These are phyloP conservation scores for Fusarium chlamydosporum DNA, from an alignment of 2,329 filamentous ascomycete species.

Conservation along the genomic window DNA sequence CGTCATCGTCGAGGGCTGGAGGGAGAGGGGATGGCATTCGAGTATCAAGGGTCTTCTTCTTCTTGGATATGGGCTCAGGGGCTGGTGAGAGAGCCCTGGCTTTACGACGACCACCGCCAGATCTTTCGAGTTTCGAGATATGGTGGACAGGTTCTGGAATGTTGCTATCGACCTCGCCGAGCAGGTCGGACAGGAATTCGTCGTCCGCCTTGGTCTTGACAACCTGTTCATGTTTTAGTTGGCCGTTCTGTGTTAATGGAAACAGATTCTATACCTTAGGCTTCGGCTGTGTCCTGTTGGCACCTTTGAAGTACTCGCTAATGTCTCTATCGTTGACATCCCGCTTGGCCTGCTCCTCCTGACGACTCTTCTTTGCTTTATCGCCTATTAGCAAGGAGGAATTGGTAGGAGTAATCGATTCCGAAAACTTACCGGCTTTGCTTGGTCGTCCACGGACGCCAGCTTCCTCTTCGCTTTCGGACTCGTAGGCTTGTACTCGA, in stretches of 20 bases:
- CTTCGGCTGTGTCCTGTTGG: constrained; percentile 76
- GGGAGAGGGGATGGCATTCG: constrained; percentile 63
- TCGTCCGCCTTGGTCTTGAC: constrained; percentile 88
- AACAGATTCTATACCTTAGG: constrained; percentile 74
- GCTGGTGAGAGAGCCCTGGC: constrained; percentile 84
- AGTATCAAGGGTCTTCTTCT: constrained; percentile 67
- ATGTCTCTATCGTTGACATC: constrained; percentile 93
- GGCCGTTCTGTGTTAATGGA: neutral
- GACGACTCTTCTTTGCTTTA: constrained; percentile 85
- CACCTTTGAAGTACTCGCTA: constrained; percentile 92
- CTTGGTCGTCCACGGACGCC: constrained; percentile 62
- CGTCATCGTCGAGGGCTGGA: constrained; percentile 65
- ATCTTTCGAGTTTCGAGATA: constrained; percentile 74
- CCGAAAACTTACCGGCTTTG: constrained; percentile 63
- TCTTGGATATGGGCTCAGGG: constrained; percentile 68
- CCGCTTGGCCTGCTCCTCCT: constrained; percentile 86
- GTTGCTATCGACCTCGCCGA: constrained; percentile 90
- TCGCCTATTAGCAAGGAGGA: neutral
- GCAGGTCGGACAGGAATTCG: constrained; percentile 85
- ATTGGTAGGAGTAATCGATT: neutral
- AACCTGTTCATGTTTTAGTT: constrained; percentile 64
- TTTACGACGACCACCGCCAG: constrained; percentile 82
- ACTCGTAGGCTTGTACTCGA: constrained; percentile 76
- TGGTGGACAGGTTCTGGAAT: constrained; percentile 68
- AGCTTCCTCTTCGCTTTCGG: constrained; percentile 75